Base-by-base conservation (phyloP, 2,329 filamentous ascomycete genomes). In the Cladosporium cucumerinum region DNA sequence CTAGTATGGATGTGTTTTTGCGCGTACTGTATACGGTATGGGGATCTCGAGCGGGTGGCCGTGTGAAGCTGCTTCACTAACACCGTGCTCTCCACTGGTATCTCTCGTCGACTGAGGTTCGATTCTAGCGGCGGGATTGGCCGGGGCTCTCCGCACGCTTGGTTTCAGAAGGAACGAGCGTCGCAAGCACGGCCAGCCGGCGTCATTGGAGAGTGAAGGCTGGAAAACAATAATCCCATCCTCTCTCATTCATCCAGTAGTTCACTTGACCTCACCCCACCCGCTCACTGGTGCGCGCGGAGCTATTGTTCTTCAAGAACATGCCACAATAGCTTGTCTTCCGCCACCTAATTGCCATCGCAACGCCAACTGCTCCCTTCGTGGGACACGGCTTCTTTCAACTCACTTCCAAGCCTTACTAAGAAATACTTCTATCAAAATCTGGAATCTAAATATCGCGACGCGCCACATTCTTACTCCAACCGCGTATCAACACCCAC, bases 401-500 rank as follows among this genome's bases (percentile, higher is more conserved):
- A 52, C 26, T 30, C 16, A 18, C 23, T 39, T 39, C 16, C 34
- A 39, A 6, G 34, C 34, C 34, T 43, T 21, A 43, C 18, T 43
- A 8, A 43, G 36, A n/a, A 18, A 43, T 43, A 43, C 36, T 43
- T 5, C 36, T 18, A 21, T 43, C 36, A 18, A 18, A n/a, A 52
- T 52, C 26, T 52, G 25, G 26, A 52, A 8, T 10, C 30, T n/a
- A 30, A 11, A 26, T 18, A n/a, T 52, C 18, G 52, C n/a, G 21
- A 57, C 52, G n/a, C n/a, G 28, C 21, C 30, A 36, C 30, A 1
- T 8, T 21, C 28, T 4, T n/a, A 59, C 23, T 16, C 12, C 12
- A 25, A 46, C 11, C 21, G 32, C 30, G 18, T 32, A 28, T 51
- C 48, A 39, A 43, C 43, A 25, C 21, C 8, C 67, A 66, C 87